phyloP scores from a whole-genome alignment of 1,284 basidiomycete genomes.

The Ustilago tritici region DNA sequence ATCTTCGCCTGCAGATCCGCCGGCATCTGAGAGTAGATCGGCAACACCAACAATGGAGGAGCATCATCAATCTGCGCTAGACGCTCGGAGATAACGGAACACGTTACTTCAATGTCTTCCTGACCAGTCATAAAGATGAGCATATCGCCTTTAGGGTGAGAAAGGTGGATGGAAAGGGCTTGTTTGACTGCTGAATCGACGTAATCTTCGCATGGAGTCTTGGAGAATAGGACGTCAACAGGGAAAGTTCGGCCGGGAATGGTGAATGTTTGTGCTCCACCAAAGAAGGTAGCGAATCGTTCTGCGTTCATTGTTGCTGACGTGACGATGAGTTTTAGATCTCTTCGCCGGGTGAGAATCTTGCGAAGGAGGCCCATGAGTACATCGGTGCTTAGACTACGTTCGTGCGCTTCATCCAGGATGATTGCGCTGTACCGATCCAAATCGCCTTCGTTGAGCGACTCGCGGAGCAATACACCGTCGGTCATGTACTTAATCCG shows the following conservation, averaged over 20 bases:
- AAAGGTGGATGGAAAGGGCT: conserved; percentile 94
- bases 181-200: conserved; percentile 98
- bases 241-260: conserved; percentile 99
- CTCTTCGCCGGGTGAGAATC: conserved; percentile 88
- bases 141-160: conserved; percentile 92
- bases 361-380: conserved; percentile 94
- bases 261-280: conserved; percentile 92
- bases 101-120: conserved; percentile 87
- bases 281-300: conserved; percentile 93
- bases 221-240: conserved; percentile 93
- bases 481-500: conserved; percentile 97
- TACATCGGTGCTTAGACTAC: conserved; percentile 94
- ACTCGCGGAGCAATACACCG: conserved; percentile 93
- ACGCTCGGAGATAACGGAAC: conserved; percentile 77
- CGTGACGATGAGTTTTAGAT: conserved; percentile 95
- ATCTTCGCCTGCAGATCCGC: conserved; percentile 98
- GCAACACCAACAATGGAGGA: conserved; percentile 84
- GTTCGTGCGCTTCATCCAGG: conserved; percentile 95
- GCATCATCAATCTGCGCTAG: conserved; percentile 91
- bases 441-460: conserved; percentile 92
- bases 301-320: conserved; percentile 99
- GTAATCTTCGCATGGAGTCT: conserved; percentile 98
- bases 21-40: conserved; percentile 99
- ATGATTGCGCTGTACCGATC: conserved; percentile 96
- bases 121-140: conserved; percentile 99